These are phyloP conservation scores for Penicillium psychrofluorescens DNA, from an alignment of 495 filamentous ascomycete genomes.

Conservation along the genomic window DNA sequence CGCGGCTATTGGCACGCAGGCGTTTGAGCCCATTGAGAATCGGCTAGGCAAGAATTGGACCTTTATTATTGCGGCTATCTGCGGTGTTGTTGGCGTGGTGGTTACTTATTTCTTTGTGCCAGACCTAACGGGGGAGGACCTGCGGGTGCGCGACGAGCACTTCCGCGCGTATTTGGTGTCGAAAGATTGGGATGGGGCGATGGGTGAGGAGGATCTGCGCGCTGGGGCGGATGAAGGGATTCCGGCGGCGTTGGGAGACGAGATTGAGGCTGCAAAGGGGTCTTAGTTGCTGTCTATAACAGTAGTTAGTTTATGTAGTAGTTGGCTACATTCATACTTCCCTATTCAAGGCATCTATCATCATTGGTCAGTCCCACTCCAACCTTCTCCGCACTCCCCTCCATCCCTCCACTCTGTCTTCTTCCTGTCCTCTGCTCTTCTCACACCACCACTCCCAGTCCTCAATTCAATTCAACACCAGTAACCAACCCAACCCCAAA, in stretches of 20 bases:
- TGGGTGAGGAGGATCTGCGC: conserved; percentile 36
- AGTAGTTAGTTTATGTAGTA: no score
- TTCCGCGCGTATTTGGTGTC: conserved; percentile 40
- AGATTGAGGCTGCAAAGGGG: no score
- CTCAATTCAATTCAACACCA: background rate
- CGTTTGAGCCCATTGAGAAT: conserved; percentile 25
- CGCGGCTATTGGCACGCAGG: conserved; percentile 27
- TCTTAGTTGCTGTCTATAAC: no score
- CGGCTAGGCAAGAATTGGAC: conserved; percentile 20
- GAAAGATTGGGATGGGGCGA: conserved; percentile 40
- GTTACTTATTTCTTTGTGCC: conserved; percentile 47
- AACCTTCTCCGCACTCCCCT: background rate
- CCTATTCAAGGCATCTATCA: no score
- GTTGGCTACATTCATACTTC: no score
- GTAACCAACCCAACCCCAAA: background rate
- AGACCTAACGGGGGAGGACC: conserved; percentile 37
- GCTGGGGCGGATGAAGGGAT: conserved; percentile 23
- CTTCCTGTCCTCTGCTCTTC: background rate
- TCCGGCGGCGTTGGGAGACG: background rate
- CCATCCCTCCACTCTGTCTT: background rate
- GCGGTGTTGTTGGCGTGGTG: conserved; percentile 41
- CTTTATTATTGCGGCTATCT: conserved; percentile 44
- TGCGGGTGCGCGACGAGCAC: conserved; percentile 31
- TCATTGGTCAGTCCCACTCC: no score
- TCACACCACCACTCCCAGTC: background rate